phyloP scores from a whole-genome alignment of 1,284 basidiomycete genomes.

The Ganoderma lucidum region DNA sequence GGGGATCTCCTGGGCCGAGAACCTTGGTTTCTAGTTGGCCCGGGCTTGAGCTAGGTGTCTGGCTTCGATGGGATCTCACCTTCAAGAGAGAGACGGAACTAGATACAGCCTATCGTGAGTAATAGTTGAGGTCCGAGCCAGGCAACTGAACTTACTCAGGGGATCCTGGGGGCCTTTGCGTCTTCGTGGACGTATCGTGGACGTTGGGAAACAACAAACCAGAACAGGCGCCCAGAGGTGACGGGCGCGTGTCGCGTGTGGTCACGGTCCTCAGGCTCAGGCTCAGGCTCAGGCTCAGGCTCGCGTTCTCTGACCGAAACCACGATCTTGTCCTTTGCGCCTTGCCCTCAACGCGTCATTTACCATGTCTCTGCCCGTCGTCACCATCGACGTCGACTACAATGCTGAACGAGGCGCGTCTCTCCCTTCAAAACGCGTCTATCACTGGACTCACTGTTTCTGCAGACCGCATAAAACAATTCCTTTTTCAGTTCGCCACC shows the following conservation, averaged over 20 bases:
- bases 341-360: slow-evolving; percentile 25
- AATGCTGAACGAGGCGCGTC: slow-evolving; percentile 50
- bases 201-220: not conserved
- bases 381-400: slow-evolving; percentile 59
- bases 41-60: not conserved
- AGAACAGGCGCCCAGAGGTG: slow-evolving; percentile 10
- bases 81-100: not conserved
- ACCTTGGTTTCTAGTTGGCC: not conserved
- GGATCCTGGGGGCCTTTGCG: not conserved
- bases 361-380: slow-evolving; percentile 57
- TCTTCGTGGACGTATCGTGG: slow-evolving; percentile 13
- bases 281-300: not conserved
- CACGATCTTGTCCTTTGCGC: slow-evolving; percentile 12
- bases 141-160: not conserved
- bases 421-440: not conserved
- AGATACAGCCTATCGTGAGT: not conserved
- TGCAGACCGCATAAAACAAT: slow-evolving; percentile 72
- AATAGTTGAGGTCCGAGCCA: not conserved
- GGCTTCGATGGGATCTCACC: not conserved
- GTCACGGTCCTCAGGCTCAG: slow-evolving; percentile 22
- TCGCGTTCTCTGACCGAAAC: slow-evolving; percentile 7
- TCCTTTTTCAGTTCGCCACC: slow-evolving; percentile 73
- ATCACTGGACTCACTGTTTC: slow-evolving; percentile 19
- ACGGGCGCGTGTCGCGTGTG: slow-evolving; percentile 30
- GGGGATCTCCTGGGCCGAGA: not conserved